phyloP scores from a whole-genome alignment of 345 rosid species.

The Camelina sativa region DNA sequence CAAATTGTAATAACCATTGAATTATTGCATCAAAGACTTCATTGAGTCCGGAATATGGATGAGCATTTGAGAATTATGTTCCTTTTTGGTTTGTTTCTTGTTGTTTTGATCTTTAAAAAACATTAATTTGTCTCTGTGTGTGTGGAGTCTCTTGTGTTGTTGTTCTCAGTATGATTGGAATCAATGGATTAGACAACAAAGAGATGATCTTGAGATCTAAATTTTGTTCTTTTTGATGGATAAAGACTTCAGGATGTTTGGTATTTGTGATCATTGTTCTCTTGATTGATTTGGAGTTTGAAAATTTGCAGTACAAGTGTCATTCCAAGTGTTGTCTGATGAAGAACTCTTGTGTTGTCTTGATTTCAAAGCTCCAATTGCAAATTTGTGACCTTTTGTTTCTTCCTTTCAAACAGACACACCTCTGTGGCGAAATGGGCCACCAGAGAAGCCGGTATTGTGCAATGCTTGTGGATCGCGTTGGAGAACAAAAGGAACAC shows the following conservation, averaged over 20 bases:
- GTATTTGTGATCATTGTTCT: slow-evolving; percentile 26
- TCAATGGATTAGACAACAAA: neutral
- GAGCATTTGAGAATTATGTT: slow-evolving; percentile 26
- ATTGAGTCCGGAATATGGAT: slow-evolving; percentile 25
- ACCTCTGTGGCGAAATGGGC: slow-evolving; percentile 98
- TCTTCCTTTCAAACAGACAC: slow-evolving; percentile 59
- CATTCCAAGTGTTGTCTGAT: slow-evolving; percentile 9
- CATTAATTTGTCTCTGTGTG: slow-evolving; percentile 4
- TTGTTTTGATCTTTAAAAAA: slow-evolving; percentile 20
- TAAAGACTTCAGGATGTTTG: slow-evolving; percentile 22
- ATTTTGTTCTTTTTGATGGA: slow-evolving; percentile 19
- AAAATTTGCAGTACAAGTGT: slow-evolving; percentile 9
- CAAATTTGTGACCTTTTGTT: slow-evolving; percentile 27
- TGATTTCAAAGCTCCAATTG: neutral
- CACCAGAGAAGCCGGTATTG: slow-evolving; percentile 95
- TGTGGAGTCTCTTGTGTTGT: slow-evolving; percentile 30
- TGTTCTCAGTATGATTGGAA: slow-evolving; percentile 10
- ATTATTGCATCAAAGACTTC: slow-evolving; percentile 36
- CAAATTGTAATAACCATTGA: slow-evolving; percentile 24
- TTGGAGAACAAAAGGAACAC: slow-evolving; percentile 89
- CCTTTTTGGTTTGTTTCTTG: slow-evolving; percentile 10
- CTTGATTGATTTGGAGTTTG: slow-evolving; percentile 17
- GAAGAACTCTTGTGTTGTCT: slow-evolving; percentile 14
- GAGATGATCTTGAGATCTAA: slow-evolving; percentile 17
- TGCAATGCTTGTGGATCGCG: slow-evolving; percentile 99